phyloP scores from a whole-genome alignment of 495 filamentous ascomycete species.

The Lentithecium fluviatile region DNA sequence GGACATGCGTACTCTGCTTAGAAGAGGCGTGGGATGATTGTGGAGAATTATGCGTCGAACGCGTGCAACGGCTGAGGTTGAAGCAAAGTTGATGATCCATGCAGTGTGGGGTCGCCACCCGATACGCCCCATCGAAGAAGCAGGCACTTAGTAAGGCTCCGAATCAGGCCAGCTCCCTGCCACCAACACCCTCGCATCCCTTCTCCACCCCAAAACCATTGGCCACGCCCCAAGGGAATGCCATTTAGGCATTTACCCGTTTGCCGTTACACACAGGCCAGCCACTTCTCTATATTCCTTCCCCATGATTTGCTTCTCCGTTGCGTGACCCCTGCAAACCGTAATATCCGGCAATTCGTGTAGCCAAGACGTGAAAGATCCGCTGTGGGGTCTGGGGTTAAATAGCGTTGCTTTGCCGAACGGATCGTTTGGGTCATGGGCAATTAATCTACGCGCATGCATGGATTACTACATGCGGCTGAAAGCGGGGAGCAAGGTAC shows the following conservation, averaged over 20 bases:
- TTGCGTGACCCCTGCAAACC: background rate
- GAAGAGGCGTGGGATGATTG: background rate
- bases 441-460: background rate
- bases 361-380: background rate
- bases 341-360: conserved; percentile 13
- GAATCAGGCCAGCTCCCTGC: background rate
- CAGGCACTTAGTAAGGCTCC: background rate
- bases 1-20: background rate
- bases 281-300: no score
- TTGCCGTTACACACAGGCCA: no score
- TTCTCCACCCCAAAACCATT: background rate
- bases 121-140: background rate
- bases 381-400: background rate
- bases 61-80: background rate
- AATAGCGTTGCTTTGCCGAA: background rate
- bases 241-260: background rate
- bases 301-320: background rate
- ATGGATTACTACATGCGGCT: background rate
- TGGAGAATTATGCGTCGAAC: background rate
- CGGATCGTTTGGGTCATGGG: background rate
- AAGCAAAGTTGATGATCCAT: background rate
- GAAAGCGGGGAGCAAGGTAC: background rate
- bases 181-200: background rate
- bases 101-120: background rate
- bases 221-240: background rate